A percentile compares a stretch with the other conserved stretches of the same genome.
Conservation (phyloP, 2,329 filamentous ascomycete genomes). For the Fusarium paranaense region DNA sequence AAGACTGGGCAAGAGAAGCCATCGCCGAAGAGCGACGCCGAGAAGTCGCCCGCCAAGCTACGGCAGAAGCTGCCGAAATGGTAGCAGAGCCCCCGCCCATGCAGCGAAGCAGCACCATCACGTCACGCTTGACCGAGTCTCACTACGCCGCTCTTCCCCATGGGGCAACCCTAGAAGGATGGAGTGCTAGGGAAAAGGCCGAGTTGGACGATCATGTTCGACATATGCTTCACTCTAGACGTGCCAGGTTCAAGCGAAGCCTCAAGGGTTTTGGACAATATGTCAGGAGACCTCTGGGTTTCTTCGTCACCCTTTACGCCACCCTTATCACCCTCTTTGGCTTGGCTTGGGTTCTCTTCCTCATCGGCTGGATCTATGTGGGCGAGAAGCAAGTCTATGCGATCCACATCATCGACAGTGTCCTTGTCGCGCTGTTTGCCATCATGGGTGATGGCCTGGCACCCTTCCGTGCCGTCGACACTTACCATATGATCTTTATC, state of each 20-base stretch:
- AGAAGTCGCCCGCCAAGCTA: slow-evolving; percentile 16
- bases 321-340: slow-evolving; percentile 86
- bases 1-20: slow-evolving; percentile 38
- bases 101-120: slow-evolving; percentile 68
- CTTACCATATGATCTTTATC: slow-evolving; percentile 89
- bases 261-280: slow-evolving; percentile 88
- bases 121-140: slow-evolving; percentile 74
- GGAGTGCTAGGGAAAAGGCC: slow-evolving; percentile 78
- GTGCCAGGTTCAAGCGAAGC: slow-evolving; percentile 81
- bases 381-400: slow-evolving; percentile 77
- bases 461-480: slow-evolving; percentile 83
- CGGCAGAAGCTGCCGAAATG: not conserved
- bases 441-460: slow-evolving; percentile 77
- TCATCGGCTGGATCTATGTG: slow-evolving; percentile 91
- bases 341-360: slow-evolving; percentile 88
- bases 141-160: slow-evolving; percentile 86
- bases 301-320: slow-evolving; percentile 86
- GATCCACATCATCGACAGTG: slow-evolving; percentile 77
- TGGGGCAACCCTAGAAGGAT: slow-evolving; percentile 77
- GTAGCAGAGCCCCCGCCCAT: slow-evolving; percentile 41
- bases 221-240: slow-evolving; percentile 86
- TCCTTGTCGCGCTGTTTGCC: slow-evolving; percentile 77
- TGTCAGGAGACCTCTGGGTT: slow-evolving; percentile 79
- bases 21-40: slow-evolving; percentile 32
- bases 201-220: slow-evolving; percentile 88